These are phyloP conservation scores for Lodderomyces margitis DNA, from an alignment of 1,139 yeast genomes.

Conservation along the genomic window DNA sequence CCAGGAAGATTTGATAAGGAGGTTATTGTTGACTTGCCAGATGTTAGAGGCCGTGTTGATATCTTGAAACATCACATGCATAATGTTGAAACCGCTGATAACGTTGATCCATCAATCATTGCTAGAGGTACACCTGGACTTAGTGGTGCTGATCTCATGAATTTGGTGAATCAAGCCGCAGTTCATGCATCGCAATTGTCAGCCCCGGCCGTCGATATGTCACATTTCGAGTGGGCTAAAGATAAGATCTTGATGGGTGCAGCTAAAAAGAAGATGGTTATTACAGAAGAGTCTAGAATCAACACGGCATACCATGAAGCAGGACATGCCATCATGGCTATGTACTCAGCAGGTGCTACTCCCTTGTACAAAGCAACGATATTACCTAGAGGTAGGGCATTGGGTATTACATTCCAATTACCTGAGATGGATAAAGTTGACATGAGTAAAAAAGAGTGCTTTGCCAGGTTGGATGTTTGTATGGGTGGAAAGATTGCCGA, in stretches of 20 bases:
- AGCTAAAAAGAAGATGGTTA: slow-evolving; percentile 94
- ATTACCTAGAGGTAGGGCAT: slow-evolving; percentile 92
- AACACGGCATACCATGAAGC: slow-evolving; percentile 99
- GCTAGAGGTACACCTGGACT: slow-evolving; percentile 98
- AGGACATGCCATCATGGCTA: slow-evolving; percentile 97
- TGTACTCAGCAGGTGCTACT: slow-evolving; percentile 94
- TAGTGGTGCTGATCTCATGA: slow-evolving; percentile 95
- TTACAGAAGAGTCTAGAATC: slow-evolving; percentile 89
- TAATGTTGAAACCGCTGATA: slow-evolving; percentile 79
- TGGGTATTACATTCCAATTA: slow-evolving; percentile 94
- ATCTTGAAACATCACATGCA: slow-evolving; percentile 90
- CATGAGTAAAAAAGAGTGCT: slow-evolving; percentile 83
- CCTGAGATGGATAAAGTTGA: slow-evolving; percentile 99
- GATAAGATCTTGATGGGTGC: slow-evolving; percentile 98
- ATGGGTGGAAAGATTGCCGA: slow-evolving; percentile 99
- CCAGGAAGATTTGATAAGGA: slow-evolving; percentile 98
- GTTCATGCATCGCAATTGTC: slow-evolving; percentile 91
- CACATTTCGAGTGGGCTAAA: slow-evolving; percentile 97
- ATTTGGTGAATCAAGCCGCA: slow-evolving; percentile 96
- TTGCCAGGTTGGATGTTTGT: slow-evolving; percentile 91
- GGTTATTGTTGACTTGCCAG: slow-evolving; percentile 94
- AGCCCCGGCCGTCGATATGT: slow-evolving; percentile 87
- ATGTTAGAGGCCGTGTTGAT: slow-evolving; percentile 94
- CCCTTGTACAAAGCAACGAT: slow-evolving; percentile 96
- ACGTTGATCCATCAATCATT: slow-evolving; percentile 82